A percentile compares a stretch with the other conserved stretches of the same genome.
phyloP scores from a whole-genome alignment of 2,329 filamentous ascomycete genomes.

The Aureobasidium sp. region DNA sequence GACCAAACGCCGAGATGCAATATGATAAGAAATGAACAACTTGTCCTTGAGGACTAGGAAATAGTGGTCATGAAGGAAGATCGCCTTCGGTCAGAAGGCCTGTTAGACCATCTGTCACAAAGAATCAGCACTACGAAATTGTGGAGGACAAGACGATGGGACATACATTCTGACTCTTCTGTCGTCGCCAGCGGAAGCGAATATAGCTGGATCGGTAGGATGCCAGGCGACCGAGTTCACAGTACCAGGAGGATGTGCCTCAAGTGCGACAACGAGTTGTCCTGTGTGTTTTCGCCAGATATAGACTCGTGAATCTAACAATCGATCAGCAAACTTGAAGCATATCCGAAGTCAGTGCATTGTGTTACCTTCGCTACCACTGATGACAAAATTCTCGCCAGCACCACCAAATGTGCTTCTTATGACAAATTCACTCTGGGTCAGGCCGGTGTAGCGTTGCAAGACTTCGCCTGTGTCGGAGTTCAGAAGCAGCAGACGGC shows the following conservation, averaged over 20 bases:
- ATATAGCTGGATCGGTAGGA: slow-evolving; percentile 69
- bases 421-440: slow-evolving; percentile 69
- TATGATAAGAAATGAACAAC: neutral
- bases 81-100: neutral
- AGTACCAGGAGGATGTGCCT: slow-evolving; percentile 63
- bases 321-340: slow-evolving; percentile 17
- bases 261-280: slow-evolving; percentile 63
- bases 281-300: slow-evolving; percentile 89
- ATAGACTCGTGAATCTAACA: slow-evolving; percentile 58
- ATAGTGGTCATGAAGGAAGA: slow-evolving; percentile 1
- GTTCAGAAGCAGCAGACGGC: slow-evolving; percentile 70
- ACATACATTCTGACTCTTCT: slow-evolving; percentile 71
- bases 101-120: slow-evolving; percentile 5
- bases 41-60: neutral
- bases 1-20: neutral
- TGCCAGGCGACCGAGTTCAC: slow-evolving; percentile 91
- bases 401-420: slow-evolving; percentile 80
- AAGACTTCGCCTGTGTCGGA: slow-evolving; percentile 59
- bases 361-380: slow-evolving; percentile 72
- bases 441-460: slow-evolving; percentile 68
- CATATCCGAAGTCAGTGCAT: neutral
- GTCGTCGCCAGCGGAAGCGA: slow-evolving; percentile 89
- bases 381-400: slow-evolving; percentile 82
- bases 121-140: neutral
- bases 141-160: neutral